Percentiles rank a stretch among this genome's conserved stretches.
phyloP scores from a whole-genome alignment of 306 rosid genomes.

The Vigna radiata region DNA sequence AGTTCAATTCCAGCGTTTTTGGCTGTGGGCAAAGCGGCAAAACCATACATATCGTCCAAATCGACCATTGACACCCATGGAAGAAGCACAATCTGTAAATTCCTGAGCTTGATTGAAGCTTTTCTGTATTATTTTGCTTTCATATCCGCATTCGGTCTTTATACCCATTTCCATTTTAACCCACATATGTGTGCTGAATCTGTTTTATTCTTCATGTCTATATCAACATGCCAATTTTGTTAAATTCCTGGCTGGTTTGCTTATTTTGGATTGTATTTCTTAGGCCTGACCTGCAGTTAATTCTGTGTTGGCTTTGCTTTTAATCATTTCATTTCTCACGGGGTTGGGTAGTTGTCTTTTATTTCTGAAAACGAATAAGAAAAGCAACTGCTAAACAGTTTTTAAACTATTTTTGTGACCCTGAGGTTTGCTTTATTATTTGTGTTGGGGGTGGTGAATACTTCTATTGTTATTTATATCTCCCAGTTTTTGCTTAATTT shows the following conservation, averaged over 20 bases:
- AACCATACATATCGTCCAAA: conserved; percentile 89
- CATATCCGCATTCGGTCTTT: background rate
- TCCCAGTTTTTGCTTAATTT: background rate
- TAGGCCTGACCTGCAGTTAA: background rate
- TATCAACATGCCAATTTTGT: background rate
- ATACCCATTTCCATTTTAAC: background rate
- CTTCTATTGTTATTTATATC: background rate
- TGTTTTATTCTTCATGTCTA: conserved; percentile 31
- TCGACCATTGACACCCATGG: conserved; percentile 71
- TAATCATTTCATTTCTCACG: background rate
- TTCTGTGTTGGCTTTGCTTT: background rate
- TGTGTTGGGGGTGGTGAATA: conserved; percentile 6
- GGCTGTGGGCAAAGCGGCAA: conserved; percentile 92
- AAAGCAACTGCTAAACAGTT: background rate
- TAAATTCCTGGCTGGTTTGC: background rate
- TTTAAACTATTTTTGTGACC: conserved; percentile 33
- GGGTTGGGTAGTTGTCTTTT: background rate
- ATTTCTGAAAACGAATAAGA: background rate
- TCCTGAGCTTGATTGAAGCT: conserved; percentile 39
- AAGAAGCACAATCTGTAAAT: conserved; percentile 79
- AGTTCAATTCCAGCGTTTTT: conserved; percentile 82
- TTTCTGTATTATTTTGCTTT: conserved; percentile 11
- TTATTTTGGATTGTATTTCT: conserved; percentile 3
- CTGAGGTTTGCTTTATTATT: background rate
- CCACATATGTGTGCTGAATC: background rate